These are phyloP conservation scores for Pythium coloratum DNA, from an alignment of 352 stramenopile genomes.

Conservation along the genomic window DNA sequence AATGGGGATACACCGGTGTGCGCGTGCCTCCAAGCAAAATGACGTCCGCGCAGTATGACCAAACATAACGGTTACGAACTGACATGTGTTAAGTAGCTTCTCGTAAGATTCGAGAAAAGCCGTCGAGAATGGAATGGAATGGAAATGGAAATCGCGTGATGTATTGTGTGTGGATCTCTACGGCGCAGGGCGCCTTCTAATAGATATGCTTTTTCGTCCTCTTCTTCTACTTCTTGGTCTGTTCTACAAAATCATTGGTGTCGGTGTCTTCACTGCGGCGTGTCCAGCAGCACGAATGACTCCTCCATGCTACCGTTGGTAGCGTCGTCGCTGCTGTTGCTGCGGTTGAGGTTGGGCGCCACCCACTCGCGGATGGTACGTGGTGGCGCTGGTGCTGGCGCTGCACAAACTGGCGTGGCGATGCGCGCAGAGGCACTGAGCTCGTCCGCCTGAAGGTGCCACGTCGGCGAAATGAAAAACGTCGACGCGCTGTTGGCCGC, in stretches of 20 bases:
- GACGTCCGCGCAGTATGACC: neutral
- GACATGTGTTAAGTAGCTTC: constrained; percentile 4
- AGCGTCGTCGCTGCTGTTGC: constrained; percentile 19
- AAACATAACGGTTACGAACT: constrained; percentile 19
- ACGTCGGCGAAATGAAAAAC: constrained; percentile 83
- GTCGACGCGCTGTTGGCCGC: constrained; percentile 44
- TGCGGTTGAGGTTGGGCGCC: constrained; percentile 3
- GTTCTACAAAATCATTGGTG: constrained; percentile 26
- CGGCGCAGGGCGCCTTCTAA: neutral
- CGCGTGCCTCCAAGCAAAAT: constrained; percentile 3
- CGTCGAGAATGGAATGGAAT: neutral
- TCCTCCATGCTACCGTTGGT: constrained; percentile 43
- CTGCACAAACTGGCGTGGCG: neutral
- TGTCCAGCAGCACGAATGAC: constrained; percentile 77
- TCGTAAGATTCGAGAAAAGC: constrained; percentile 2
- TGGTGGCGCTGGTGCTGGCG: neutral
- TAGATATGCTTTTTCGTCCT: neutral
- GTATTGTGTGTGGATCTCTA: neutral
- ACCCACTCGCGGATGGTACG: constrained; percentile 21
- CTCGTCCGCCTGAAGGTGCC: constrained; percentile 76
- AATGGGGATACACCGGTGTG: neutral
- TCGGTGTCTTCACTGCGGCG: constrained; percentile 13
- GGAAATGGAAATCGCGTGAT: neutral
- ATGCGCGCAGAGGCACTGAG: constrained; percentile 71
- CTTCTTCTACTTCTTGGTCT: neutral